Conservation (phyloP, 1,139 yeast genomes). For the Arxiozyma slooffiae region DNA sequence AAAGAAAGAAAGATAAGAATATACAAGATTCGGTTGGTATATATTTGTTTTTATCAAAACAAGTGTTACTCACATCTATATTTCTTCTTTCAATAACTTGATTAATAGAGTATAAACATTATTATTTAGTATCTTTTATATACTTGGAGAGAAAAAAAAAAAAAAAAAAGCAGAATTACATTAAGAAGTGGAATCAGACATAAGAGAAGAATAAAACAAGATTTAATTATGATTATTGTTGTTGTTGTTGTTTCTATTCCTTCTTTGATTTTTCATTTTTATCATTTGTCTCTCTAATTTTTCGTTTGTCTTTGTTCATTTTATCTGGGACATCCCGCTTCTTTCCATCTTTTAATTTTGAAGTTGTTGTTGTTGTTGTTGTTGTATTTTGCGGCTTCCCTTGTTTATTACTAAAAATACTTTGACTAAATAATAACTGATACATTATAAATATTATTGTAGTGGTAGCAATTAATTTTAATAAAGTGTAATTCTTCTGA, state of each 20-base stretch:
- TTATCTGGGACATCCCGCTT: neutral
- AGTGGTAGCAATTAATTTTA: slow-evolving; percentile 14
- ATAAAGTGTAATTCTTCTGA: slow-evolving; percentile 14
- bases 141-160: neutral
- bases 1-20: neutral
- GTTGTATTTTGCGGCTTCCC: neutral
- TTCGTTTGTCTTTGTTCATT: neutral
- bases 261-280: neutral
- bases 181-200: neutral
- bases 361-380: neutral
- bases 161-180: too few species aligned
- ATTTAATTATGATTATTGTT: too few species aligned
- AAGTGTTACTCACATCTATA: neutral
- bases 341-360: neutral
- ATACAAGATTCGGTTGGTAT: neutral
- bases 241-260: neutral
- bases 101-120: neutral
- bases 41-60: neutral
- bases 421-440: slow-evolving; percentile 3
- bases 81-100: neutral
- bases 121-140: too few species aligned
- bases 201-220: neutral
- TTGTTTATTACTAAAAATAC: neutral
- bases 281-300: neutral
- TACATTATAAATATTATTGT: slow-evolving; percentile 13